Evolutionary conservation across 179 eudicot species (phyloP).

Genomic region (Gypsophila paniculata): DNA sequence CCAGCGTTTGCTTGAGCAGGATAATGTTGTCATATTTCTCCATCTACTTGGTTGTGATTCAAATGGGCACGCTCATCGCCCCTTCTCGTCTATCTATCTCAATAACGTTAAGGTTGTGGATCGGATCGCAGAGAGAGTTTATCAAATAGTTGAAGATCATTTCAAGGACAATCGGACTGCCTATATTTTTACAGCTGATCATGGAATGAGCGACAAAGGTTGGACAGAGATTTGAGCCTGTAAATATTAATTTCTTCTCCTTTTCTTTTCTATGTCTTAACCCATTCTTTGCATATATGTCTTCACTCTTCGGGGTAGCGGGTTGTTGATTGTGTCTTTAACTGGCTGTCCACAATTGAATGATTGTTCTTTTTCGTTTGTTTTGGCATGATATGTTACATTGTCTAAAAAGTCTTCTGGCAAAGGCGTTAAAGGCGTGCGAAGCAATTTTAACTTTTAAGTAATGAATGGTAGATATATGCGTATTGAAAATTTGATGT

Average conservation of each 20-base stretch:
- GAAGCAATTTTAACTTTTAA: no score
- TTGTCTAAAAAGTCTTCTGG: background rate
- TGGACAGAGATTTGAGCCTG: constrained; percentile 17
- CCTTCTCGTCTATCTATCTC: constrained; percentile 84
- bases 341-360: background rate
- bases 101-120: constrained; percentile 95
- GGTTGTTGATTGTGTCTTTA: background rate
- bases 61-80: constrained; percentile 97
- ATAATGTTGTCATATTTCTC: constrained; percentile 64
- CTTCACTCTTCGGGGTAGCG: background rate
- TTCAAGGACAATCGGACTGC: constrained; percentile 84
- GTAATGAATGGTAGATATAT: background rate
- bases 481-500: background rate
- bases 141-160: constrained; percentile 68
- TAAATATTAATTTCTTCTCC: constrained; percentile 6
- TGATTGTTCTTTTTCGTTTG: background rate
- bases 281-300: background rate
- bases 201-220: constrained; percentile 99
- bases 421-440: background rate
- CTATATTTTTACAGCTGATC: constrained; percentile 94
- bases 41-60: constrained; percentile 97
- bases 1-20: constrained; percentile 65
- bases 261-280: background rate
- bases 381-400: background rate
- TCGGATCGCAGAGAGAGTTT: constrained; percentile 74